These are phyloP conservation scores for Lodderomyces theae DNA, from an alignment of 1,139 yeast species.

Conservation along the genomic window DNA sequence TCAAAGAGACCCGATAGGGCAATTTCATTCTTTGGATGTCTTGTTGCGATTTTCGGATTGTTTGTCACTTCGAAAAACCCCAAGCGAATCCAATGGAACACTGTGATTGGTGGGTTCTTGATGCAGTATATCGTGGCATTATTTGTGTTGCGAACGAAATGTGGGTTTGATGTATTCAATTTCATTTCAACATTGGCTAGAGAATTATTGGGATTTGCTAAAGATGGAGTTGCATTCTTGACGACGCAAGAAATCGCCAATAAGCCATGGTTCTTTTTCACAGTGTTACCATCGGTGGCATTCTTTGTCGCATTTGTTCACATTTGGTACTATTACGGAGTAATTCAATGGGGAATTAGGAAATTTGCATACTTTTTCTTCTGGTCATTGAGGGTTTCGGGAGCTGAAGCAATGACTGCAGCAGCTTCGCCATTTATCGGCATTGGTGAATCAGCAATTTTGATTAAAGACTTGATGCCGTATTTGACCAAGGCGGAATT, in stretches of 20 bases:
- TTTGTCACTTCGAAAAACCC: slow-evolving; percentile 50
- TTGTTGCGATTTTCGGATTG: slow-evolving; percentile 47
- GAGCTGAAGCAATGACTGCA: slow-evolving; percentile 68
- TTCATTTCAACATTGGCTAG: slow-evolving; percentile 61
- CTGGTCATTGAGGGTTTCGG: slow-evolving; percentile 61
- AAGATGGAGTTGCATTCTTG: slow-evolving; percentile 61
- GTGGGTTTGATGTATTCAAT: slow-evolving; percentile 63
- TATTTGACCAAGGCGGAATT: slow-evolving; percentile 61
- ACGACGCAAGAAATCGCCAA: slow-evolving; percentile 41
- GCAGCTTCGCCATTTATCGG: slow-evolving; percentile 72
- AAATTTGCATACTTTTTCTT: slow-evolving; percentile 61
- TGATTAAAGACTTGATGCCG: slow-evolving; percentile 61
- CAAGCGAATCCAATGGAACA: slow-evolving; percentile 52
- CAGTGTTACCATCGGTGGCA: slow-evolving; percentile 61
- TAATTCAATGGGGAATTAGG: slow-evolving; percentile 59
- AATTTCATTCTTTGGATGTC: slow-evolving; percentile 56
- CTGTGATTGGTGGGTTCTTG: slow-evolving; percentile 61
- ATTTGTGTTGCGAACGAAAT: slow-evolving; percentile 59
- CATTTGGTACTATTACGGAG: slow-evolving; percentile 59
- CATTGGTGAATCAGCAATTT: slow-evolving; percentile 65
- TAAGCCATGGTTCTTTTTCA: slow-evolving; percentile 51
- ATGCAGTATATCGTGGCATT: slow-evolving; percentile 62
- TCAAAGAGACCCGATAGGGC: slow-evolving; percentile 56
- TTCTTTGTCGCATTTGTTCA: slow-evolving; percentile 66
- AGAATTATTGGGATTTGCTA: slow-evolving; percentile 59